Evolutionary conservation across 1,139 yeast species (phyloP), one percentile per base, ranked within the genome.

Genomic region (Zygosaccharomyces sapae): DNA sequence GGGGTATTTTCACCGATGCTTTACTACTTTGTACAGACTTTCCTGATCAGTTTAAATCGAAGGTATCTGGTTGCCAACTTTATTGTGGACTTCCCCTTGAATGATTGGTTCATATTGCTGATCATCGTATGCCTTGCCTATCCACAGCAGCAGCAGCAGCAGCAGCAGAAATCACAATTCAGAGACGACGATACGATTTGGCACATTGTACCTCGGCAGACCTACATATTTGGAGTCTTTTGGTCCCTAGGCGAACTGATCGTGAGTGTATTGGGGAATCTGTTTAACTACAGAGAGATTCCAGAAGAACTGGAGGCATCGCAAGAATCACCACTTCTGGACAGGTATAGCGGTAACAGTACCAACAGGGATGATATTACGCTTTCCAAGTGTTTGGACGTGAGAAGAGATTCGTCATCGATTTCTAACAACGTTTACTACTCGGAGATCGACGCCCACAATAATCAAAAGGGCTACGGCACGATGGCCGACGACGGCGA

Each of bases 161-260:
- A n/a, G n/a, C n/a, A n/a, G n/a, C n/a, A n/a, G n/a, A n/a, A n/a
- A 25, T 16, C 19, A 5, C 18, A 36, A 27, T 10, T 30, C 29
- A 33, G 38, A 9, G 24, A 33, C 34, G 36, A 42, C 4, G 8
- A 48, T 46, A n/a, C n/a, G n/a, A 39, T 55, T 24, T 66, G 69
- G 67, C 67, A 65, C 39, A 62, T 66, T 6, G 63, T 65, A 4
- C 70, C 70, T 27, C 57, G 59, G 44, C 69, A 65, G 48, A 54
- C 65, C 8, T 64, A 61, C 42, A 49, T 66, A 18, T 63, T 65
- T 43, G 70, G 68, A 2, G 53, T 64, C 10, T 58, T 65, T 10
- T 65, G 69, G 69, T 55, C 67, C 6, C 43, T 64, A 18, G 60
- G 64, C 33, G 69, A 66, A 38, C 49, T 62, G 6, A 38, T 55